phyloP scores from a whole-genome alignment of 2,329 filamentous ascomycete genomes.

The Calonectria leucothoes region DNA sequence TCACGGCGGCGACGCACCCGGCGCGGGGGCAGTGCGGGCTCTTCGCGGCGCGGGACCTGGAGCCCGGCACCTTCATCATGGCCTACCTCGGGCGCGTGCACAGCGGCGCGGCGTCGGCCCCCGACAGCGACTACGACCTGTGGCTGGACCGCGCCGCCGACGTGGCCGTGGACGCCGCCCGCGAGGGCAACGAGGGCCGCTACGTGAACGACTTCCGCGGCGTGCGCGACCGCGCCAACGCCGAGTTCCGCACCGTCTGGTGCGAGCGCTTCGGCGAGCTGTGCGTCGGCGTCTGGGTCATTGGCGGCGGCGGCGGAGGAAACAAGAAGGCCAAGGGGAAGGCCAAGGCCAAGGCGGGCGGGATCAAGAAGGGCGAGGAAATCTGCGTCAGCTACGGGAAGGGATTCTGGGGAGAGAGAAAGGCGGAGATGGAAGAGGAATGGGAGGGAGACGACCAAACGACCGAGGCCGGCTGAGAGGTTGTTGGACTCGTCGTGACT shows the following conservation, averaged over 20 bases:
- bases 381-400: conserved; percentile 76
- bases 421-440: conserved; percentile 17
- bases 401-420: conserved; percentile 70
- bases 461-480: neutral
- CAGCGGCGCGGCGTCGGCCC: conserved; percentile 45
- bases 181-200: conserved; percentile 70
- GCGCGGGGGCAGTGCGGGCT: conserved; percentile 69
- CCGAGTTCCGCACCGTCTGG: conserved; percentile 71
- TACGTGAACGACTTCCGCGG: conserved; percentile 77
- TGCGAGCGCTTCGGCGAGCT: conserved; percentile 62
- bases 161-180: conserved; percentile 70
- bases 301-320: conserved; percentile 44
- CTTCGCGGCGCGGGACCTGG: conserved; percentile 66
- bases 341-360: conserved; percentile 44
- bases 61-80: conserved; percentile 67
- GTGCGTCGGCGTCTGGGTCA: conserved; percentile 69
- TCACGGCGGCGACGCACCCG: conserved; percentile 64
- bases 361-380: conserved; percentile 70
- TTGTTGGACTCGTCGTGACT: neutral
- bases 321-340: conserved; percentile 19
- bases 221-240: conserved; percentile 63
- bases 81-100: conserved; percentile 72
- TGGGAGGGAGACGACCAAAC: conserved; percentile 10
- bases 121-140: conserved; percentile 69
- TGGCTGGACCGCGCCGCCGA: conserved; percentile 69